Conservation (phyloP, 495 filamentous ascomycete genomes). For the Lentithecium fluviatile region DNA sequence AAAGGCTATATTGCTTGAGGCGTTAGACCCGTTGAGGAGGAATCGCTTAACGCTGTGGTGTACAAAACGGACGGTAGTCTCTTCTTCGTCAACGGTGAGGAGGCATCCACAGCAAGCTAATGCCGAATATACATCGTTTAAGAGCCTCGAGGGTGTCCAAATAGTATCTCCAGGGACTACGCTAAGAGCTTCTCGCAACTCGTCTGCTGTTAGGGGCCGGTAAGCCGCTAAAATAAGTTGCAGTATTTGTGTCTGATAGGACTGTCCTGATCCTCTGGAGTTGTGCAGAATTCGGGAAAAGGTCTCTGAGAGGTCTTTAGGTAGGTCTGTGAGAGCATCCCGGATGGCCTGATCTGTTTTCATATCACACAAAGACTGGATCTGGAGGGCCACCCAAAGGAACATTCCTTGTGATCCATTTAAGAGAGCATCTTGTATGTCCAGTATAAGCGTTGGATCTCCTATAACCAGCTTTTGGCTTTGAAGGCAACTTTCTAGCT, state of each 20-base stretch:
- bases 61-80: constrained; percentile 43
- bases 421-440: constrained; percentile 42
- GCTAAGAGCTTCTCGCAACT: constrained; percentile 49
- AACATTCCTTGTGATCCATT: constrained; percentile 48
- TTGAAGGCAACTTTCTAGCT: constrained; percentile 41
- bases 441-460: constrained; percentile 43
- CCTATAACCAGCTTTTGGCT: constrained; percentile 41
- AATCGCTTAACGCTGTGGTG: constrained; percentile 51
- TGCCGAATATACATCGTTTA: constrained; percentile 44
- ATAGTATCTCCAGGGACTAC: constrained; percentile 42
- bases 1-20: constrained; percentile 30
- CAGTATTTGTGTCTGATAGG: constrained; percentile 34
- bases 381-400: constrained; percentile 51
- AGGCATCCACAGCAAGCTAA: constrained; percentile 48
- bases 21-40: constrained; percentile 37
- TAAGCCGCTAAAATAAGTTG: constrained; percentile 40
- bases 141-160: constrained; percentile 41
- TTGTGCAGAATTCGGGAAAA: constrained; percentile 45
- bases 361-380: constrained; percentile 44
- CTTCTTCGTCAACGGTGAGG: constrained; percentile 50
- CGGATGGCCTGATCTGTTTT: constrained; percentile 48
- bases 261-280: constrained; percentile 26
- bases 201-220: constrained; percentile 45
- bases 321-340: constrained; percentile 44
- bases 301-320: constrained; percentile 45